Base-by-base conservation (phyloP, 208 protist genomes). In the Perkinsela sp. region DNA sequence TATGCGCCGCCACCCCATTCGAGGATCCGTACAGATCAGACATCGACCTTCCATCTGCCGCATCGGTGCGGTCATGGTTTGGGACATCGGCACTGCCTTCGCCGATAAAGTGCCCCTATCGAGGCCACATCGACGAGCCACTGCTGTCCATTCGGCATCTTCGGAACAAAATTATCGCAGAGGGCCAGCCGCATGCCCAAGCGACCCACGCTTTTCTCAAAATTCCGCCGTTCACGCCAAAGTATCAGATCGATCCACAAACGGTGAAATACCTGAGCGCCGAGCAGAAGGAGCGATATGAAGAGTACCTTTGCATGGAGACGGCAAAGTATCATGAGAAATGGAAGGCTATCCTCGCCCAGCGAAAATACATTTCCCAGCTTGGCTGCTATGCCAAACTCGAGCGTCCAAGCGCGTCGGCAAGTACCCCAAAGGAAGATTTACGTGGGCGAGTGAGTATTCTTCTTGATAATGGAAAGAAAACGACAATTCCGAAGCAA, bases 1-100 rank as follows among this genome's bases (percentile, higher is more conserved):
- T 92, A n/a, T 92, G 86, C 75, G 86, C 89, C 75, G 30, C 69
- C 15, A 92, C 86, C 0, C 84, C 79, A 0, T 92, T 92, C 71
- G 84, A 89, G 69, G 32, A 75, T 16, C 67, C 70, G 16, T n/a
- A 57, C 40, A 6, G 40, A 6, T n/a, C 40, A 57, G 40, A 57
- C 40, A 57, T 57, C 6, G 40, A 57, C 22, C 13, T 57, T 6
- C 40, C 40, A 66, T 73, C 77, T 31, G 79, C 66, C 0, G 82
- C 85, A 72, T 81, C 81, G 69, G 72, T 92, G 71, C 83, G 86
- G 1, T 74, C 71, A 65, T 92, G 86, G 83, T 89, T 92, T 71
- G 86, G 86, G 31, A 77, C 80, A 48, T 89, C 87, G 72, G 75
- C 88, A 74, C 74, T 92, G 66, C 86, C 86, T 6, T 87, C 84